phyloP scores from a whole-genome alignment of 495 filamentous ascomycete species.

The Aspergillus bridgeri region DNA sequence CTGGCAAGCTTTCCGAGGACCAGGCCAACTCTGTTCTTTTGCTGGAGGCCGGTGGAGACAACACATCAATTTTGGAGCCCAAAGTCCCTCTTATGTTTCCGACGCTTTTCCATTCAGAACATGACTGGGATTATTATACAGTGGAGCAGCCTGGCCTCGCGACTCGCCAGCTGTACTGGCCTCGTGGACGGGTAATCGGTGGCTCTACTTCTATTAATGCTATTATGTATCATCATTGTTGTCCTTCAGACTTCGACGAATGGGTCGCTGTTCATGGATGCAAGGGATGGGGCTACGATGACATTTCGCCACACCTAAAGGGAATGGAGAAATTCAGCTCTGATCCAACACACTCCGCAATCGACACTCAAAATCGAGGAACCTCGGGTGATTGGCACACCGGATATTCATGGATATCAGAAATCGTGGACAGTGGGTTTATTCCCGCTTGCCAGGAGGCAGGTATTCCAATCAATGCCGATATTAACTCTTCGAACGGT shows the following conservation, averaged over 20 bases:
- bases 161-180: slow-evolving; percentile 19
- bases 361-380: slow-evolving; percentile 17
- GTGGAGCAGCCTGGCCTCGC: slow-evolving; percentile 19
- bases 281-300: slow-evolving; percentile 18
- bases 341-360: slow-evolving; percentile 14
- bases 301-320: slow-evolving; percentile 14
- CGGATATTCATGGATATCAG: slow-evolving; percentile 21
- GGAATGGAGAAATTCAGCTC: slow-evolving; percentile 23
- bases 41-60: slow-evolving; percentile 43
- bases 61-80: slow-evolving; percentile 25
- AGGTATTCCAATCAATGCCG: slow-evolving; percentile 12
- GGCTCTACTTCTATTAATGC: slow-evolving; percentile 20
- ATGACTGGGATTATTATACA: slow-evolving; percentile 27
- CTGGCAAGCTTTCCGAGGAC: slow-evolving; percentile 47
- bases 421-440: slow-evolving; percentile 23
- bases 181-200: slow-evolving; percentile 20
- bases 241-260: slow-evolving; percentile 21
- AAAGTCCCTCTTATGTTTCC: slow-evolving; percentile 22
- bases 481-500: slow-evolving; percentile 17
- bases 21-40: slow-evolving; percentile 42
- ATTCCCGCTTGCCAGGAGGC: slow-evolving; percentile 19
- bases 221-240: slow-evolving; percentile 25
- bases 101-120: slow-evolving; percentile 19
- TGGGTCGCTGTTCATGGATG: slow-evolving; percentile 19
- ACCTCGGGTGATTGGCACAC: slow-evolving; percentile 14